Evolutionary conservation across 2,329 filamentous ascomycete species (phyloP).

Genomic region (Capronia epimyces): DNA sequence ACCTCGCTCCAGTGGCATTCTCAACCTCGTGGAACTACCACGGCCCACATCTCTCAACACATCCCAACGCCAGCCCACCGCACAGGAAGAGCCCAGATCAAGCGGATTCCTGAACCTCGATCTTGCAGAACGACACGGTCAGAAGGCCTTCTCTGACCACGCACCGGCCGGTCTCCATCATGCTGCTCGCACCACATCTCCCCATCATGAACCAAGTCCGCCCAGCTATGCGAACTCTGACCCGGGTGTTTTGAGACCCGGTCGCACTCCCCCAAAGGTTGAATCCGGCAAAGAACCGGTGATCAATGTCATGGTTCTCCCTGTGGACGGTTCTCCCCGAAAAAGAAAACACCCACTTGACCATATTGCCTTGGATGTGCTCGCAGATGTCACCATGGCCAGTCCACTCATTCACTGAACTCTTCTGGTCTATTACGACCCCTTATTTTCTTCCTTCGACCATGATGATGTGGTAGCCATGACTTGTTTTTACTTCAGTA

Average conservation of each 20-base stretch:
- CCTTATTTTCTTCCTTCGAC: slow-evolving; percentile 57
- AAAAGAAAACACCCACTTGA: slow-evolving; percentile 26
- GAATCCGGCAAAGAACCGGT: slow-evolving; percentile 9
- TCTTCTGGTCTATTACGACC: slow-evolving; percentile 2
- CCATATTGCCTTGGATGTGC: slow-evolving; percentile 27
- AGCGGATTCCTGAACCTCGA: slow-evolving; percentile 28
- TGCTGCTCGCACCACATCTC: slow-evolving; percentile 14
- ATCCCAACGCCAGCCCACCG: slow-evolving; percentile 16
- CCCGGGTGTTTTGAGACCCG: slow-evolving; percentile 8
- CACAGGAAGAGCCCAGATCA: slow-evolving; percentile 26
- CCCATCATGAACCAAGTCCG: slow-evolving; percentile 21
- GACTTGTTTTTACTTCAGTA: slow-evolving; percentile 57
- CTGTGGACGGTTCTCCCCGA: slow-evolving; percentile 18
- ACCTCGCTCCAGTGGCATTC: slow-evolving; percentile 28
- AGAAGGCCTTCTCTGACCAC: slow-evolving; percentile 11
- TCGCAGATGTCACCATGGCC: slow-evolving; percentile 27
- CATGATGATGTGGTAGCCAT: slow-evolving; percentile 66
- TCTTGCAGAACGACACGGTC: slow-evolving; percentile 18
- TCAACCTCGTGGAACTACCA: slow-evolving; percentile 24
- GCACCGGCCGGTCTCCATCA: slow-evolving; percentile 11
- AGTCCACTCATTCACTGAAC: slow-evolving; percentile 25
- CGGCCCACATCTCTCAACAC: slow-evolving; percentile 8
- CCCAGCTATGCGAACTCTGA: slow-evolving; percentile 14
- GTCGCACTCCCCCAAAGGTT: slow-evolving; percentile 13
- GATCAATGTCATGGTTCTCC: slow-evolving; percentile 19